Evolutionary conservation across 345 rosid species (phyloP), one percentile per base, ranked within the genome.

Genomic region (Lepidium sativum): DNA sequence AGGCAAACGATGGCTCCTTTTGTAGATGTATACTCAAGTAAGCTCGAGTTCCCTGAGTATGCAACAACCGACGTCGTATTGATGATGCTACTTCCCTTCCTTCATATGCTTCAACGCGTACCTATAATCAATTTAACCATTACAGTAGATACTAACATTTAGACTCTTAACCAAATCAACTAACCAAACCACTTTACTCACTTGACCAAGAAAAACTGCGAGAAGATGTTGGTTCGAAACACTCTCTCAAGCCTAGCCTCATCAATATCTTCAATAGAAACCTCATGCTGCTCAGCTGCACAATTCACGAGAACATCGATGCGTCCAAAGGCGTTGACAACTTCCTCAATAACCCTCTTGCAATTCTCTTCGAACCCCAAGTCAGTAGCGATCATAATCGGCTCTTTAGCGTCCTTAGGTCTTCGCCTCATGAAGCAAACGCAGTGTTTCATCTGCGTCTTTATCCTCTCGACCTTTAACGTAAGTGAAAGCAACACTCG

Each of bases 1-100:
- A 88, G 1, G 87, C n/a, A 82, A 60, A 91, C 90, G 0, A 84
- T 84, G 15, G 89, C 94, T 12, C 95, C 96, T 75, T 91, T 86
- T 0, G 95, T 86, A 12, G 96, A 51, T 0, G 89, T 64, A 73
- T 91, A 88, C 59, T 86, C 96, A 0, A 91, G 84, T 50, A 84
- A 73, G 69, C 43, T 58, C 0, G 80, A 44, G 35, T 49, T 69
- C n/a, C 98, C 98, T 49, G 60, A 48, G 76, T 86, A 91, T 2
- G 92, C 96, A 54, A 66, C 80, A 43, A 85, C 77, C 1, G 95
- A 86, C 8, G 95, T 72, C 2, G 96, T 83, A 68, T 91, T 88
- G 72, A 91, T 86, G 27, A 89, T 85, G 27, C 81, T 49, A 18
- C 96, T n/a, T 77, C 0, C 95, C 96, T 63, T 80, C 86, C 65